Percentiles rank a stretch among this genome's conserved stretches.
phyloP scores from a whole-genome alignment of 352 stramenopile species.

The Phytophthora sojae region DNA sequence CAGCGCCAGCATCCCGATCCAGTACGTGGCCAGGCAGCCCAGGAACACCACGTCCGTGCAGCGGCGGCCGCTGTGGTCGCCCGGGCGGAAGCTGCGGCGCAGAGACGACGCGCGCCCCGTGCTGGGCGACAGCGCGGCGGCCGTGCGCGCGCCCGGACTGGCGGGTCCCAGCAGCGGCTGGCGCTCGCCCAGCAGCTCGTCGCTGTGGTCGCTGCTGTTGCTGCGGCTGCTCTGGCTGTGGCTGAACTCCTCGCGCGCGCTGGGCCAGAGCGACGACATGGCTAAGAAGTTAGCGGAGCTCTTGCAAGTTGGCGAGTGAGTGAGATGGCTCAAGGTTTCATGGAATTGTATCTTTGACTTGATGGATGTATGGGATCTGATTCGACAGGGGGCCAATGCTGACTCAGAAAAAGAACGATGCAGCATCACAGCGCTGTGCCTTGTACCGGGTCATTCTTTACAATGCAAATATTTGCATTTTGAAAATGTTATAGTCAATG shows the following conservation, averaged over 20 bases:
- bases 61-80: constrained; percentile 36
- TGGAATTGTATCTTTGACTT: constrained; percentile 25
- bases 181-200: constrained; percentile 44
- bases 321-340: background rate
- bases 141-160: constrained; percentile 30
- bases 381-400: background rate
- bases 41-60: constrained; percentile 74
- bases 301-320: constrained; percentile 6
- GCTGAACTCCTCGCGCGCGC: constrained; percentile 22
- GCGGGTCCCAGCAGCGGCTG: constrained; percentile 47
- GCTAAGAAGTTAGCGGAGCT: background rate
- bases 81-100: constrained; percentile 51
- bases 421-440: too few relatives aligned
- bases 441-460: too few relatives aligned
- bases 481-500: too few relatives aligned
- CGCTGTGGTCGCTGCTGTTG: constrained; percentile 9
- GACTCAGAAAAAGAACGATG: background rate
- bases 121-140: constrained; percentile 58
- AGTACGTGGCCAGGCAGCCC: constrained; percentile 66
- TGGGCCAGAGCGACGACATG: constrained; percentile 19
- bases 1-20: constrained; percentile 80
- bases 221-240: constrained; percentile 34
- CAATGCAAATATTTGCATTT: too few relatives aligned
- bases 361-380: constrained; percentile 7
- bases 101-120: constrained; percentile 47